Conservation (phyloP, 2,329 filamentous ascomycete species). For the Waltergamsia citrina region DNA sequence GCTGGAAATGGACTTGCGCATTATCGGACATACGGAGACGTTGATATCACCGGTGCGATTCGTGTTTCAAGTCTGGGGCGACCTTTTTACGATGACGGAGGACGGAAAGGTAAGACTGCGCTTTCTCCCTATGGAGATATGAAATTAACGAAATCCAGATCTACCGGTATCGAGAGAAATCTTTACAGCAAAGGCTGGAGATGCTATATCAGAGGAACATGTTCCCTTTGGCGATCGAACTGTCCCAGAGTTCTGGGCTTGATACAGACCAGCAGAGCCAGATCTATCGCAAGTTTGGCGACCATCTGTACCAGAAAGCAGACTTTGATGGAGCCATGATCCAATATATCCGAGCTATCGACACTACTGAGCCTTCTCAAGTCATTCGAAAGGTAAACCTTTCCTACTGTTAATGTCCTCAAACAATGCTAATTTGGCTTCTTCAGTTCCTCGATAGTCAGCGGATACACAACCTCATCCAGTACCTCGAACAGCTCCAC, state of each 20-base stretch:
- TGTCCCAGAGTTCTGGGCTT: conserved; percentile 82
- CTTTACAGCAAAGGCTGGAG: conserved; percentile 82
- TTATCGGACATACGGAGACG: conserved; percentile 82
- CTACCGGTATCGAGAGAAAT: conserved; percentile 82
- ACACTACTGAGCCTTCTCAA: conserved; percentile 91
- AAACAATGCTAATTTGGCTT: no score
- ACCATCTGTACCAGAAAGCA: conserved; percentile 87
- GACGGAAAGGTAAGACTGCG: conserved; percentile 83
- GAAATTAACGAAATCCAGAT: no score
- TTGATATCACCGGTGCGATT: conserved; percentile 71
- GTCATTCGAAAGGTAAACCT: conserved; percentile 76
- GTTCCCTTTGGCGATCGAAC: conserved; percentile 81
- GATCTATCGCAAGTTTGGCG: conserved; percentile 89
- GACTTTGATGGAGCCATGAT: conserved; percentile 99
- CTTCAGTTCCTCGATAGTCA: conserved; percentile 85
- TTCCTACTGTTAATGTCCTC: no score
- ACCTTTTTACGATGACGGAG: conserved; percentile 80
- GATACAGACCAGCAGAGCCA: conserved; percentile 74
- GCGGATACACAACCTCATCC: conserved; percentile 92
- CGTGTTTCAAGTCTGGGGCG: conserved; percentile 81
- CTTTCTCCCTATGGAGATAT: no score
- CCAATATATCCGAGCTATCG: conserved; percentile 92
- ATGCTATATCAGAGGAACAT: conserved; percentile 91
- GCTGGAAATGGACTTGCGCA: conserved; percentile 83
- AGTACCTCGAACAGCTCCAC: conserved; percentile 93